Conservation (phyloP, 176 grass and related monocot genomes). For the Zoysia pacifica region DNA sequence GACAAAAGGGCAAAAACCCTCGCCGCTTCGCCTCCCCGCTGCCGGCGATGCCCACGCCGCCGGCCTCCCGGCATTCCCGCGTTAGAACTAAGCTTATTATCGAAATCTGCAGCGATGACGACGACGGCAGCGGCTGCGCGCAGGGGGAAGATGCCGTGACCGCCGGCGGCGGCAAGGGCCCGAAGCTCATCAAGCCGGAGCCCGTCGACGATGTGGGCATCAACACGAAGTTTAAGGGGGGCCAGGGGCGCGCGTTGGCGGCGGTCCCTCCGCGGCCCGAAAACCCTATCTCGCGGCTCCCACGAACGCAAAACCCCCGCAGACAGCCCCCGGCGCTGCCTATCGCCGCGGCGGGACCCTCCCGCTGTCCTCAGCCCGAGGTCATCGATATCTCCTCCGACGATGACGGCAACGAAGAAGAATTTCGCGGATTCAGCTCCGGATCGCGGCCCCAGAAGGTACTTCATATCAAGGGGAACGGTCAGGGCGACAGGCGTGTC, state of each 20-base stretch:
- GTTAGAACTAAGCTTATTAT: neutral
- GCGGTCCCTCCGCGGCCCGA: neutral
- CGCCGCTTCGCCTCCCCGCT: neutral
- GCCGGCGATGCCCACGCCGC: neutral
- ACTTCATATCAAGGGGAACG: neutral
- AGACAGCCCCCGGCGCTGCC: neutral
- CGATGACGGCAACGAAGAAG: neutral
- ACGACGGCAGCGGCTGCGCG: neutral
- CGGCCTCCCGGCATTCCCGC: neutral
- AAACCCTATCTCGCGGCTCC: neutral
- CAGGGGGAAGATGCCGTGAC: neutral
- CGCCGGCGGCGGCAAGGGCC: neutral
- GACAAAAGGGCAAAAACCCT: conserved; percentile 15
- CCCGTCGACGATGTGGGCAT: neutral
- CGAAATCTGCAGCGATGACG: neutral
- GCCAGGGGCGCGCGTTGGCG: neutral
- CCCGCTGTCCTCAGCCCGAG: neutral
- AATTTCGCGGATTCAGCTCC: neutral
- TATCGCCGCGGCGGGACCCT: neutral
- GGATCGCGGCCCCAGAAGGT: neutral
- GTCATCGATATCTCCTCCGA: neutral
- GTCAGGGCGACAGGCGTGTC: neutral
- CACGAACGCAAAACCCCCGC: neutral
- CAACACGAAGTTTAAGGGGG: neutral
- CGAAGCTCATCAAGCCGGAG: neutral